A percentile compares a stretch with the other conserved stretches of the same genome.
phyloP scores from a whole-genome alignment of 1,139 yeast species.

The Geotrichum klebahnii region DNA sequence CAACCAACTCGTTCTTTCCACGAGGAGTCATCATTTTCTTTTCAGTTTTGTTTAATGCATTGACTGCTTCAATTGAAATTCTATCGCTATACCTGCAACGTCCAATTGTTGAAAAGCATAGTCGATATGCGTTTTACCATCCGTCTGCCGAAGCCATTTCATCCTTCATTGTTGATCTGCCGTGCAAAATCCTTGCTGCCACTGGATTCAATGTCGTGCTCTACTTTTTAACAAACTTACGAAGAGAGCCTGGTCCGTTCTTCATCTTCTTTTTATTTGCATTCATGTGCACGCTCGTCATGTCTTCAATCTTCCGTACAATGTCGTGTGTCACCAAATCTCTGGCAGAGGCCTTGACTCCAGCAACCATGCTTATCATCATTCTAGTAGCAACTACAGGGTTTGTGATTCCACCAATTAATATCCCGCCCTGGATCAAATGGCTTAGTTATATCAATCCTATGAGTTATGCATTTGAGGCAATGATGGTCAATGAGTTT shows the following conservation, averaged over 20 bases:
- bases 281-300: conserved; percentile 39
- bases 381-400: conserved; percentile 38
- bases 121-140: conserved; percentile 44
- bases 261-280: conserved; percentile 41
- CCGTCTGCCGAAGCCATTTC: conserved; percentile 46
- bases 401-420: conserved; percentile 47
- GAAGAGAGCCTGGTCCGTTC: conserved; percentile 43
- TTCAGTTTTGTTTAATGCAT: conserved; percentile 42
- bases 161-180: conserved; percentile 39
- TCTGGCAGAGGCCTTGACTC: conserved; percentile 66
- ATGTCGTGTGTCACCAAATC: conserved; percentile 41
- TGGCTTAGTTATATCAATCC: conserved; percentile 52
- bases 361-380: conserved; percentile 59
- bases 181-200: conserved; percentile 37
- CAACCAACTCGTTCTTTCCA: conserved; percentile 50
- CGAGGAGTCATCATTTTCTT: conserved; percentile 48
- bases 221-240: conserved; percentile 43
- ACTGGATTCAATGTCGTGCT: conserved; percentile 38
- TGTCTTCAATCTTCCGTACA: conserved; percentile 56
- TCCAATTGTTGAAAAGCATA: conserved; percentile 45
- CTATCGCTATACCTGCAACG: conserved; percentile 41
- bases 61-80: conserved; percentile 45
- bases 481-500: conserved; percentile 48
- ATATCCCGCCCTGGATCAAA: conserved; percentile 51
- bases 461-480: conserved; percentile 46